Conservation (phyloP, 805 yeast species). For the Zygoascus flipseniorum region DNA sequence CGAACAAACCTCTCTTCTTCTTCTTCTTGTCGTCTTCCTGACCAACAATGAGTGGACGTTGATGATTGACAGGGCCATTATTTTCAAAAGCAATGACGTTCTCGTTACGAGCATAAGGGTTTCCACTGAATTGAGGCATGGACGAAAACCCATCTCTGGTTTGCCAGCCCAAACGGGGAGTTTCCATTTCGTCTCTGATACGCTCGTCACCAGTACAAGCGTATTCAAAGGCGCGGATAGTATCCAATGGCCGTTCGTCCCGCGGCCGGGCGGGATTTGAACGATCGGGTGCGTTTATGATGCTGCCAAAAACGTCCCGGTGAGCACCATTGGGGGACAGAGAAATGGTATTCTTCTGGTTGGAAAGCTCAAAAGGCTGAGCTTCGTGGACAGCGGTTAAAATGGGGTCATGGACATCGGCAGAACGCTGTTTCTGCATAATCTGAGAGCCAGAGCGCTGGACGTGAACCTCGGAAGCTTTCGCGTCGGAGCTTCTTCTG, state of each 20-base stretch:
- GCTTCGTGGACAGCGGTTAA: conserved; percentile 88
- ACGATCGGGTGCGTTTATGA: conserved; percentile 70
- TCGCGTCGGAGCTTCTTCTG: conserved; percentile 6
- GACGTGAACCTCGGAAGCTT: conserved; percentile 2
- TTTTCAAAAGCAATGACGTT: conserved; percentile 1
- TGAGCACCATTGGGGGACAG: conserved; percentile 45
- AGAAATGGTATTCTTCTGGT: conserved; percentile 32
- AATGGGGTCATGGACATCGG: conserved; percentile 76
- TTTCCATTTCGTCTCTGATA: conserved; percentile 74
- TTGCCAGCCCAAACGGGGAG: conserved; percentile 73
- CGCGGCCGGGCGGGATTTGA: conserved; percentile 91
- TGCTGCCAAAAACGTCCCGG: conserved; percentile 80
- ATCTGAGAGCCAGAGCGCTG: not conserved
- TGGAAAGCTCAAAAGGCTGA: conserved; percentile 80
- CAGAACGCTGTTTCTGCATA: not conserved
- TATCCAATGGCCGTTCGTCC: conserved; percentile 95
- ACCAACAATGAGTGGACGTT: conserved; percentile 29
- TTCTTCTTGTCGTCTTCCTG: conserved; percentile 38
- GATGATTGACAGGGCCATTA: conserved; percentile 26
- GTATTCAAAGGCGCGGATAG: conserved; percentile 88
- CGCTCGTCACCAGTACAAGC: conserved; percentile 83
- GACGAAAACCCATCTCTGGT: conserved; percentile 53
- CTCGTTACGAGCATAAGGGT: conserved; percentile 24
- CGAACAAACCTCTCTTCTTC: conserved; percentile 76
- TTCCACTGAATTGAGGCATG: conserved; percentile 47